A percentile compares a stretch with the other conserved stretches of the same genome.
Conservation (phyloP, 1,284 basidiomycete genomes). For the Cryptococcus neoformans region DNA sequence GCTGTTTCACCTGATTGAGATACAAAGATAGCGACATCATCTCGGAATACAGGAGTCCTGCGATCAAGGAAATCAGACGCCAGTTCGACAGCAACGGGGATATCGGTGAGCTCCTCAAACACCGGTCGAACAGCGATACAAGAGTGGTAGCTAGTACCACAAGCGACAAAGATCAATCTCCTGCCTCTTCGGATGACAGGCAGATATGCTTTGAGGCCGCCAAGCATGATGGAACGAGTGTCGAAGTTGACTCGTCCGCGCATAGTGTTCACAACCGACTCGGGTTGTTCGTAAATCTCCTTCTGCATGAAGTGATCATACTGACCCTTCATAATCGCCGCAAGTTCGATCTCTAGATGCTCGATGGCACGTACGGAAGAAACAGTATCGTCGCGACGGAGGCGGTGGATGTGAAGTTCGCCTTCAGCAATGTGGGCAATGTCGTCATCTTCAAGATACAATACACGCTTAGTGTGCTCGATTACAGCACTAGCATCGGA, state of each 20-base stretch:
- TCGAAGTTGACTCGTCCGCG: slow-evolving; percentile 99
- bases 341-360: slow-evolving; percentile 97
- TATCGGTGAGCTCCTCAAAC: slow-evolving; percentile 99
- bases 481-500: slow-evolving; percentile 96
- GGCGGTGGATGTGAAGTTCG: slow-evolving; percentile 97
- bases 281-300: slow-evolving; percentile 99
- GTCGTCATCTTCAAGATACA: slow-evolving; percentile 99
- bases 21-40: slow-evolving; percentile 96
- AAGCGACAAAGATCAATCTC: slow-evolving; percentile 88
- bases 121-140: slow-evolving; percentile 88
- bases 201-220: slow-evolving; percentile 92
- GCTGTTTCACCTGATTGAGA: slow-evolving; percentile 99
- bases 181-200: slow-evolving; percentile 68
- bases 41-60: slow-evolving; percentile 98
- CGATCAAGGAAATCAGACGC: slow-evolving; percentile 97
- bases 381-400: slow-evolving; percentile 68
- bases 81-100: slow-evolving; percentile 95
- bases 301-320: slow-evolving; percentile 99
- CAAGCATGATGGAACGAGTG: slow-evolving; percentile 83
- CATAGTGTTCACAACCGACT: slow-evolving; percentile 99
- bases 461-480: slow-evolving; percentile 98
- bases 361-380: slow-evolving; percentile 91
- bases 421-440: slow-evolving; percentile 97
- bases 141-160: slow-evolving; percentile 98
- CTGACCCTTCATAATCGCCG: slow-evolving; percentile 99